A percentile compares a stretch with the other conserved stretches of the same genome.
Evolutionary conservation across 163 green algal genomes (phyloP).

Genomic region (Chlorella variabilis): DNA sequence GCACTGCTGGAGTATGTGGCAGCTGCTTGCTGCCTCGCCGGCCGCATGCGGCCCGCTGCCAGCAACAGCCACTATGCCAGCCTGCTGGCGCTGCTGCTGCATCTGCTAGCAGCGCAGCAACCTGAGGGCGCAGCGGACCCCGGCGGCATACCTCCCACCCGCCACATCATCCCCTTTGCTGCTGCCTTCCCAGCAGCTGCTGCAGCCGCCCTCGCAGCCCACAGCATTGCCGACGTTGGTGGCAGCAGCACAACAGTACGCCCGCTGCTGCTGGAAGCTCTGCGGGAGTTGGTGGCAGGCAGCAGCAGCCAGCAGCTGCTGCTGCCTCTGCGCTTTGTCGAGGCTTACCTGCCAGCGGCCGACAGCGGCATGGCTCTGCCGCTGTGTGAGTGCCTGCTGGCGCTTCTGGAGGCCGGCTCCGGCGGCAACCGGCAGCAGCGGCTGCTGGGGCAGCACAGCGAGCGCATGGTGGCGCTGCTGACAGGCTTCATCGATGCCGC

Average conservation of each 20-base stretch:
- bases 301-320: constrained; percentile 44
- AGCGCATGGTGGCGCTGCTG: constrained; percentile 20
- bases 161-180: constrained; percentile 31
- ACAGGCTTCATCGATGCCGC: background rate
- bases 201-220: background rate
- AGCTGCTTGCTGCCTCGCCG: constrained; percentile 6
- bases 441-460: constrained; percentile 26
- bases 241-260: background rate
- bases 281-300: constrained; percentile 31
- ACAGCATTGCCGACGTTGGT: background rate
- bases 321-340: constrained; percentile 16
- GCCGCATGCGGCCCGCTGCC: constrained; percentile 25
- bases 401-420: constrained; percentile 29
- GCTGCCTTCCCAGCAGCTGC: constrained; percentile 37
- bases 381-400: constrained; percentile 35
- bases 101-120: constrained; percentile 8
- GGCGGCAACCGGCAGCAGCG: constrained; percentile 19
- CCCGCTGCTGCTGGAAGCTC: constrained; percentile 13
- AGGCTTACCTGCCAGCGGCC: constrained; percentile 8
- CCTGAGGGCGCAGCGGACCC: background rate
- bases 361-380: constrained; percentile 1
- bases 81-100: constrained; percentile 38
- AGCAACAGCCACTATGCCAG: constrained; percentile 26
- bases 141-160: background rate
- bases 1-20: constrained; percentile 23